Evolutionary conservation across 768 basidiomycete species (phyloP).

Genomic region (Multifurca ochricompacta): DNA sequence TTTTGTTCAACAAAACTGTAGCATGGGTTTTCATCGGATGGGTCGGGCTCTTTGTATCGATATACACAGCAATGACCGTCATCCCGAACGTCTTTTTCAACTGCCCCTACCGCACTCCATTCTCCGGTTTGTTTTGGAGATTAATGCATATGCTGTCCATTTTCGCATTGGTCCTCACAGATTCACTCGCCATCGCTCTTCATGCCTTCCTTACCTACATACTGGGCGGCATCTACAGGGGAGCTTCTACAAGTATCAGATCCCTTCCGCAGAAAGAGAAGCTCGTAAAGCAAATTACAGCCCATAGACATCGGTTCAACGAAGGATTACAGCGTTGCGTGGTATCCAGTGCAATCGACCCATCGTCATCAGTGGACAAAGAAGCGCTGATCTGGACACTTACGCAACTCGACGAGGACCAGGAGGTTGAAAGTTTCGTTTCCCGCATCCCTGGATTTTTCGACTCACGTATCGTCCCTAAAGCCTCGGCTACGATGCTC

Average conservation of each 20-base stretch:
- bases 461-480: constrained; percentile 1
- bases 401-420: not conserved
- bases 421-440: not conserved
- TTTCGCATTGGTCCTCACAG: not conserved
- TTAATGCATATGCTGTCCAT: not conserved
- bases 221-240: not conserved
- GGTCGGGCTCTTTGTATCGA: not conserved
- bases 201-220: not conserved
- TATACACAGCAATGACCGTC: constrained; percentile 1
- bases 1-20: not conserved
- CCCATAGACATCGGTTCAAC: not conserved
- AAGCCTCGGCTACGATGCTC: not conserved
- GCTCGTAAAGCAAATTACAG: not conserved
- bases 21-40: not conserved
- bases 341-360: not conserved
- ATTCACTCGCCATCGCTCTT: not conserved
- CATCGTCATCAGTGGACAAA: not conserved
- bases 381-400: constrained; percentile 4
- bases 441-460: constrained; percentile 1
- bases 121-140: not conserved
- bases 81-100: not conserved
- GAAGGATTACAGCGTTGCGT: not conserved
- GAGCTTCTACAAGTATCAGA: not conserved
- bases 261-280: not conserved
- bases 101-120: constrained; percentile 3